Evolutionary conservation across 768 basidiomycete genomes (phyloP).

Genomic region (Mycena rosella): DNA sequence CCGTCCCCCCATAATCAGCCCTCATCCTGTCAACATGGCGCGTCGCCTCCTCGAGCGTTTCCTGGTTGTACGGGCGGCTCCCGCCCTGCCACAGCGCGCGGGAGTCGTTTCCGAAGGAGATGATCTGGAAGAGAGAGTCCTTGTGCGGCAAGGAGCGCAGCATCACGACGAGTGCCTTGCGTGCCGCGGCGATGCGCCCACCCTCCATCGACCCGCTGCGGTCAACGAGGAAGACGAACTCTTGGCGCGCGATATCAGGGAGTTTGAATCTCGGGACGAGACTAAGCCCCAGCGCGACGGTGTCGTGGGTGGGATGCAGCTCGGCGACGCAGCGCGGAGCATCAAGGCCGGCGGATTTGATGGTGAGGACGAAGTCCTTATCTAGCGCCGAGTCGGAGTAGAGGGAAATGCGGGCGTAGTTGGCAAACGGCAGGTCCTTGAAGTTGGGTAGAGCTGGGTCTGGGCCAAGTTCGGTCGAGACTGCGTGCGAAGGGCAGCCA

Average conservation of each 20-base stretch:
- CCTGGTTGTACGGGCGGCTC: slow-evolving; percentile 42
- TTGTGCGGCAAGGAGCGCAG: slow-evolving; percentile 52
- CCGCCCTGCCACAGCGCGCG: slow-evolving; percentile 46
- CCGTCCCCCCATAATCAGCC: slow-evolving; percentile 57
- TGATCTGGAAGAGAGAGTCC: slow-evolving; percentile 56
- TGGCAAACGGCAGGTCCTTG: too few relatives aligned
- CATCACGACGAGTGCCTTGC: slow-evolving; percentile 54
- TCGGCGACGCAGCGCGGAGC: too few relatives aligned
- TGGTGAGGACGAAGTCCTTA: too few relatives aligned
- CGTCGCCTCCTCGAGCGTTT: slow-evolving; percentile 45
- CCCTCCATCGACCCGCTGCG: slow-evolving; percentile 62
- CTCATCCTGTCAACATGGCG: slow-evolving; percentile 45
- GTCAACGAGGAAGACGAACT: slow-evolving; percentile 63
- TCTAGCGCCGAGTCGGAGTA: too few relatives aligned
- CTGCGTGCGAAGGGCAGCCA: slow-evolving; percentile 32
- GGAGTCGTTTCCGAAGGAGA: slow-evolving; percentile 51
- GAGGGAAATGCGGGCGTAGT: too few relatives aligned
- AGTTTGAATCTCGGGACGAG: slow-evolving; percentile 58
- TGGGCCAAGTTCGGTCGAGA: slow-evolving; percentile 38
- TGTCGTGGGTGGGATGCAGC: slow-evolving; percentile 30
- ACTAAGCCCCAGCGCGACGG: slow-evolving; percentile 54
- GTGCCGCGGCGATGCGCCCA: too few relatives aligned
- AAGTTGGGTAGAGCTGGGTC: too few relatives aligned
- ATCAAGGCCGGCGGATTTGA: too few relatives aligned
- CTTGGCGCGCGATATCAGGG: slow-evolving; percentile 51